Base-by-base conservation (phyloP, 2,329 filamentous ascomycete genomes). In the Aspergillus sp. region DNA sequence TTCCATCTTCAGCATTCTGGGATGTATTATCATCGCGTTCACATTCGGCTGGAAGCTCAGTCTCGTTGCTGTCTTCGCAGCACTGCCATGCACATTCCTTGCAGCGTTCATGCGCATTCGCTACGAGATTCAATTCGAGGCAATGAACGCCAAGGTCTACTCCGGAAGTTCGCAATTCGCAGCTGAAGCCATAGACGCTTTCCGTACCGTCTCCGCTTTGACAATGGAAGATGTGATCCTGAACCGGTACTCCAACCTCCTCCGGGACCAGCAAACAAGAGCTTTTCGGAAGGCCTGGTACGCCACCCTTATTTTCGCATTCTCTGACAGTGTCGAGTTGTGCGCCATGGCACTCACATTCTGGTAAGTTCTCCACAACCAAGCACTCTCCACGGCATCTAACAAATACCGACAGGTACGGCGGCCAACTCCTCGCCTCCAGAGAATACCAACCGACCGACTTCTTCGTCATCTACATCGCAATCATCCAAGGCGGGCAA, bases 41-140 rank as follows among this genome's bases (percentile, higher is more conserved):
- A 79, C 83, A 4, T 91, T 89, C 70, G 88, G 89, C 1, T 93
- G 91, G 91, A 93, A 92, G 72, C 80, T 94, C 8, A 86, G 88
- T 0, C 76, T 92, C 0, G 87, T 93, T 0, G 83, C 85, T 0
- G 78, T 87, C 8, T 89, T 86, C 66, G 85, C 89, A 1, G 78
- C 80, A 0, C 71, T 85, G 57, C 84, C 84, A 1, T 72, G 82
- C 7, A 79, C 85, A 3, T 74, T 85, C 7, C 65, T 73, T 4
- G 80, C 82, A 10, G 80, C 80, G 2, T 85, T 80, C 62, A 73
- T 81, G 63, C 79, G 84, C 12, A 74, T 87, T 47, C 79, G 87
- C 60, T 90, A 91, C 63, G 88, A 90, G 65, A 80, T 86, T 67
- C 79, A 87, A 62, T 91, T 91, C 61, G 88, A 90, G 63, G 82